These are phyloP conservation scores for Amauroascus verrucosus DNA, from an alignment of 2,329 filamentous ascomycete genomes.

Conservation along the genomic window DNA sequence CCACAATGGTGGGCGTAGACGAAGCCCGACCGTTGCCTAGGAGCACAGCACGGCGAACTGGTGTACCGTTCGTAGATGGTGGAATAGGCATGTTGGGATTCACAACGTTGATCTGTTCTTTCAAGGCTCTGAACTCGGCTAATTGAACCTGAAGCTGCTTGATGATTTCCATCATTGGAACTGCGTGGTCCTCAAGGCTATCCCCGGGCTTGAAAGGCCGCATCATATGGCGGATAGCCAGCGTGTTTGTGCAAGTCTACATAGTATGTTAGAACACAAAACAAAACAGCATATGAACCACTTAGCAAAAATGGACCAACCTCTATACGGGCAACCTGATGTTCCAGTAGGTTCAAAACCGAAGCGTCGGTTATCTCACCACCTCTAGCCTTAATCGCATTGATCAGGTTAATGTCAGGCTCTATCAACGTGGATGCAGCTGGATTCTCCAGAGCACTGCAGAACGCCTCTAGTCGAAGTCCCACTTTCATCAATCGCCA, in stretches of 20 bases:
- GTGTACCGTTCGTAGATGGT: neutral
- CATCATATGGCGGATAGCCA: slow-evolving; percentile 69
- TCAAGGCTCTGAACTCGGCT: slow-evolving; percentile 33
- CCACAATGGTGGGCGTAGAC: neutral
- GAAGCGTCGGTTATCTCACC: slow-evolving; percentile 84
- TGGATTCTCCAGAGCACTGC: slow-evolving; percentile 69
- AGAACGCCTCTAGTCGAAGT: slow-evolving; percentile 83
- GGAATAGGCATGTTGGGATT: slow-evolving; percentile 12
- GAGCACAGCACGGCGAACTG: neutral
- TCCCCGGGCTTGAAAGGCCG: slow-evolving; percentile 54
- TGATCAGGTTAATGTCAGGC: slow-evolving; percentile 73
- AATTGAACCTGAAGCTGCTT: slow-evolving; percentile 33
- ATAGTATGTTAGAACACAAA: slow-evolving; percentile 11
- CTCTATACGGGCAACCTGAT: slow-evolving; percentile 93
- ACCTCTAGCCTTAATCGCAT: slow-evolving; percentile 59
- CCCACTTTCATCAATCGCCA: slow-evolving; percentile 88
- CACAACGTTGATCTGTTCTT: slow-evolving; percentile 29
- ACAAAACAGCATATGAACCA: no score
- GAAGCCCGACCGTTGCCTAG: neutral
- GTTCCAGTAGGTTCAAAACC: slow-evolving; percentile 80
- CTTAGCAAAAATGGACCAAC: slow-evolving; percentile 38
- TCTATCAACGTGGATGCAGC: slow-evolving; percentile 56
- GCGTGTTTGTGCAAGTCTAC: slow-evolving; percentile 69
- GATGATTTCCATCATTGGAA: slow-evolving; percentile 61
- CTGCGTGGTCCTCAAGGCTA: slow-evolving; percentile 61